These are phyloP conservation scores for Oryza officinalis DNA, from an alignment of 176 grass and related monocot genomes.

Conservation along the genomic window DNA sequence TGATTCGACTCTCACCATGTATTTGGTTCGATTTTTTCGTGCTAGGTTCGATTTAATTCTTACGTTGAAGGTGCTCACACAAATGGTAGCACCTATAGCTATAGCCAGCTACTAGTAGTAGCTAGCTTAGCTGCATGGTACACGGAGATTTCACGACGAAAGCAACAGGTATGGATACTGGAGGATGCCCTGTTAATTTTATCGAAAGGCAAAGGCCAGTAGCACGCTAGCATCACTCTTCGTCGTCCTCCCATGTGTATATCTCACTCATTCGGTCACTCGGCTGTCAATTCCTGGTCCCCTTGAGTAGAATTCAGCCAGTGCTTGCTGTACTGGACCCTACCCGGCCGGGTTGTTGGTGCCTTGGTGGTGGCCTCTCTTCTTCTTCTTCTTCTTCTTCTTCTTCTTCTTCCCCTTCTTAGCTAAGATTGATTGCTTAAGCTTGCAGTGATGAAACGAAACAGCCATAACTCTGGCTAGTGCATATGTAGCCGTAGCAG, in stretches of 20 bases:
- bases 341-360: conserved; percentile 1
- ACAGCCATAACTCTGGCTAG: neutral
- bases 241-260: neutral
- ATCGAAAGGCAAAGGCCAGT: neutral
- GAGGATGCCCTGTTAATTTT: neutral
- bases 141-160: neutral
- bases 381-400: neutral
- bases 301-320: neutral
- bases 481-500: neutral
- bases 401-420: neutral
- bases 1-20: no score
- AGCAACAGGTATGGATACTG: neutral
- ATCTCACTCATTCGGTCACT: neutral
- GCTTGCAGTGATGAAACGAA: neutral
- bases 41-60: no score
- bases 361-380: neutral
- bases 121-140: neutral
- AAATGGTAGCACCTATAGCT: neutral
- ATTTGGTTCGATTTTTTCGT: no score
- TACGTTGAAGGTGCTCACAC: no score
- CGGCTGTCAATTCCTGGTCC: conserved; percentile 21
- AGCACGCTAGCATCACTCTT: neutral
- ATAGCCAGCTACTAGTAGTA: no score
- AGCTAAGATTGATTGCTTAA: neutral
- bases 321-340: conserved; percentile 24